phyloP scores from a whole-genome alignment of 495 filamentous ascomycete species.

The Cercophora sp. region DNA sequence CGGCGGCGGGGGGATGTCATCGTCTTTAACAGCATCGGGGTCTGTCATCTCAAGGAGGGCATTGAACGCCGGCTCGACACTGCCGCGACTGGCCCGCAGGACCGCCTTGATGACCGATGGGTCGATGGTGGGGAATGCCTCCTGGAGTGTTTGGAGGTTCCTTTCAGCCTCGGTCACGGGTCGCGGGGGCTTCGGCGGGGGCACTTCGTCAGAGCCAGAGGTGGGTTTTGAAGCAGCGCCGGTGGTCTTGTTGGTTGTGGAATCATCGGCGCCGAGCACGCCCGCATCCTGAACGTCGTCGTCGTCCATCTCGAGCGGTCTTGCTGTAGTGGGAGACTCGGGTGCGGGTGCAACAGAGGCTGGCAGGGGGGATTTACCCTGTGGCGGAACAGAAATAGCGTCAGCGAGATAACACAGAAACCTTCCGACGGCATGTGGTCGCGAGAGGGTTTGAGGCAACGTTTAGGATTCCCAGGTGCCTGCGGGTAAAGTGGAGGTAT shows the following conservation, averaged over 20 bases:
- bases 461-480: neutral
- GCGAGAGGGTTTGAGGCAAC: neutral
- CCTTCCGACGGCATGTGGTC: neutral
- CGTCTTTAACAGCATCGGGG: constrained; percentile 72
- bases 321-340: constrained; percentile 82
- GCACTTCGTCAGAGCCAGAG: constrained; percentile 40
- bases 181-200: constrained; percentile 85
- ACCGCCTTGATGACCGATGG: constrained; percentile 80
- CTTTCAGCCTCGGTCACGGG: constrained; percentile 76
- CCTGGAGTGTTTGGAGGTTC: constrained; percentile 82
- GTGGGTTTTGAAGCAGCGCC: constrained; percentile 28
- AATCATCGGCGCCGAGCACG: constrained; percentile 36
- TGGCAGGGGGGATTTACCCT: constrained; percentile 33
- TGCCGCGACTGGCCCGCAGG: constrained; percentile 75
- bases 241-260: constrained; percentile 34
- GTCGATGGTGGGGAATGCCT: constrained; percentile 90
- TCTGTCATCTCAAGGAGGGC: constrained; percentile 94
- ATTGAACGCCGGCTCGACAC: constrained; percentile 93
- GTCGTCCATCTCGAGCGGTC: constrained; percentile 82
- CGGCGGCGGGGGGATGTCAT: constrained; percentile 56
- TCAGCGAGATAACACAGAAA: neutral
- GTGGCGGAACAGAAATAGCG: constrained; percentile 1
- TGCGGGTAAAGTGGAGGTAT: neutral
- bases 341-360: constrained; percentile 37
- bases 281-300: constrained; percentile 66